Conservation (phyloP, 1,284 basidiomycete species). For the Ustilago tritici region DNA sequence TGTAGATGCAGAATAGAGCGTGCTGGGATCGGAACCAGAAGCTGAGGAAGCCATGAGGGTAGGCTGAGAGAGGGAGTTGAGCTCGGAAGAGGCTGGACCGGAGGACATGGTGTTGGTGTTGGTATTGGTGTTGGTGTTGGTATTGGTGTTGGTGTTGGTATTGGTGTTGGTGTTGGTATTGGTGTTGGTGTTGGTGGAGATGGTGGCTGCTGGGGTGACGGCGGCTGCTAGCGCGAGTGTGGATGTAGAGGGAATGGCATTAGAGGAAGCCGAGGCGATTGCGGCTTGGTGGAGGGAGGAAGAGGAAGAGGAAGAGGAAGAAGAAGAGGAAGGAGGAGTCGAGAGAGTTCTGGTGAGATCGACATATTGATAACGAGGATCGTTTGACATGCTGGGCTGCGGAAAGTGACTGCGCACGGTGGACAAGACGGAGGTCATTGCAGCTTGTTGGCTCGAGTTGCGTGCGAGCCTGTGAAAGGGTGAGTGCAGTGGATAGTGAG, state of each 20-base stretch:
- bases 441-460: slow-evolving; percentile 18
- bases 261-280: slow-evolving; percentile 14
- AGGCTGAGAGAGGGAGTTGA: slow-evolving; percentile 16
- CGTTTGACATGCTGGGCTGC: slow-evolving; percentile 48
- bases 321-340: background rate
- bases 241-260: slow-evolving; percentile 23
- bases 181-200: slow-evolving; percentile 6
- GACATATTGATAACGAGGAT: slow-evolving; percentile 37
- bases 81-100: slow-evolving; percentile 19
- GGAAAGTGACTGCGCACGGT: slow-evolving; percentile 50
- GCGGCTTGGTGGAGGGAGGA: slow-evolving; percentile 19
- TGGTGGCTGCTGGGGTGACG: slow-evolving; percentile 16
- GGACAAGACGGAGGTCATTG: slow-evolving; percentile 46
- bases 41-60: slow-evolving; percentile 22
- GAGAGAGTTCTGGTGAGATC: slow-evolving; percentile 28
- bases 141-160: slow-evolving; percentile 1
- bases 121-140: background rate
- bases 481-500: slow-evolving; percentile 2
- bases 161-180: background rate
- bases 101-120: slow-evolving; percentile 17
- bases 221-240: slow-evolving; percentile 26
- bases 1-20: slow-evolving; percentile 21
- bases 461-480: background rate
- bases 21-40: slow-evolving; percentile 18
- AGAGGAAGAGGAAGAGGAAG: slow-evolving; percentile 9